Conservation (phyloP, 805 yeast species). For the Ogataea philodendri region DNA sequence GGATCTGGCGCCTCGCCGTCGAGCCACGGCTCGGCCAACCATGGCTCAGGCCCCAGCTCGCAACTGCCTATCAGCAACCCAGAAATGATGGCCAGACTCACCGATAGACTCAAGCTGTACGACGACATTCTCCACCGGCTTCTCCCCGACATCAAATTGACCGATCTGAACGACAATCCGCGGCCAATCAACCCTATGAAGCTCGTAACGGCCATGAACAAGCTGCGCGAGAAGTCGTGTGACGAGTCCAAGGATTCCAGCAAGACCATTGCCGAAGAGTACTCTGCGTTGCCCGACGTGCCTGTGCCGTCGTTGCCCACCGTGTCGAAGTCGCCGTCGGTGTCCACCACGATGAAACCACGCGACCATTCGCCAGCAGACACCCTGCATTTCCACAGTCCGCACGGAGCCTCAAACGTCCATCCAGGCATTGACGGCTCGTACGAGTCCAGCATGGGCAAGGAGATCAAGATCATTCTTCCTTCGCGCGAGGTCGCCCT, state of each 20-base stretch:
- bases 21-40: too few relatives aligned
- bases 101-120: slow-evolving; percentile 31
- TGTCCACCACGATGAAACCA: not conserved
- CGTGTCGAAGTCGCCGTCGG: slow-evolving; percentile 21
- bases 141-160: slow-evolving; percentile 33
- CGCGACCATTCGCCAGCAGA: slow-evolving; percentile 22
- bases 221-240: slow-evolving; percentile 25
- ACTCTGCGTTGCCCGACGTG: slow-evolving; percentile 31
- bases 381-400: slow-evolving; percentile 6
- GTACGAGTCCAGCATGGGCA: slow-evolving; percentile 37
- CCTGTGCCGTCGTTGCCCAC: slow-evolving; percentile 31
- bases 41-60: slow-evolving; percentile 19
- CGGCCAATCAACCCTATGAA: slow-evolving; percentile 35
- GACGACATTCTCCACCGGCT: slow-evolving; percentile 34
- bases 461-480: slow-evolving; percentile 62
- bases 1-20: too few relatives aligned
- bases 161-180: slow-evolving; percentile 33
- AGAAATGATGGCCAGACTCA: slow-evolving; percentile 31
- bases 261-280: slow-evolving; percentile 27
- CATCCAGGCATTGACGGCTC: slow-evolving; percentile 39
- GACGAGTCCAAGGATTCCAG: slow-evolving; percentile 21
- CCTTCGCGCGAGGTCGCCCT: slow-evolving; percentile 77
- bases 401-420: slow-evolving; percentile 15
- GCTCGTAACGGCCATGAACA: slow-evolving; percentile 31
- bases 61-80: slow-evolving; percentile 17